Evolutionary conservation across 306 rosid genomes (phyloP).

Genomic region (Citrullus colocynthis): DNA sequence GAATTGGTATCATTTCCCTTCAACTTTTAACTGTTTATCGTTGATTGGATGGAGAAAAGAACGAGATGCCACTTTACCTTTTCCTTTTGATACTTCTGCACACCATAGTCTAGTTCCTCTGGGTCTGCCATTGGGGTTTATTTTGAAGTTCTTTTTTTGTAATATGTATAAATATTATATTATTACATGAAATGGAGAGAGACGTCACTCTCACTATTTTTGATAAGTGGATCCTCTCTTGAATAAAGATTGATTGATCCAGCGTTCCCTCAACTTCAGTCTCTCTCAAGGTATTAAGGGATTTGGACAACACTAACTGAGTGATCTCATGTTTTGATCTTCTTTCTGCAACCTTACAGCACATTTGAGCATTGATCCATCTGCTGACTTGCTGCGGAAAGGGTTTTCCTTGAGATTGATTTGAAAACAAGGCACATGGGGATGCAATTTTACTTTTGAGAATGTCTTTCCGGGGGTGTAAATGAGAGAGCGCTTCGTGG

Average conservation of each 20-base stretch:
- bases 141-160: background rate
- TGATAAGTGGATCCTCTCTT: background rate
- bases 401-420: slow-evolving; percentile 1
- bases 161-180: background rate
- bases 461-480: background rate
- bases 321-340: background rate
- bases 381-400: background rate
- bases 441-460: background rate
- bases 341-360: background rate
- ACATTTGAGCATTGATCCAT: background rate
- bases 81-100: background rate
- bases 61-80: slow-evolving; percentile 38
- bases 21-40: slow-evolving; percentile 19
- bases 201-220: background rate
- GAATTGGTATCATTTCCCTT: slow-evolving; percentile 11
- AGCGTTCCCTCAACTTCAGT: background rate
- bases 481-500: background rate
- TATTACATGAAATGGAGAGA: background rate
- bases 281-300: slow-evolving; percentile 1
- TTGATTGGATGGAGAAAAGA: slow-evolving; percentile 35
- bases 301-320: background rate
- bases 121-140: background rate
- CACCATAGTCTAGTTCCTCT: slow-evolving; percentile 13
- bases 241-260: background rate
- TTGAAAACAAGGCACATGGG: slow-evolving; percentile 1